Evolutionary conservation across 2,329 filamentous ascomycete genomes (phyloP).

Genomic region (Knoxdaviesia capensis): DNA sequence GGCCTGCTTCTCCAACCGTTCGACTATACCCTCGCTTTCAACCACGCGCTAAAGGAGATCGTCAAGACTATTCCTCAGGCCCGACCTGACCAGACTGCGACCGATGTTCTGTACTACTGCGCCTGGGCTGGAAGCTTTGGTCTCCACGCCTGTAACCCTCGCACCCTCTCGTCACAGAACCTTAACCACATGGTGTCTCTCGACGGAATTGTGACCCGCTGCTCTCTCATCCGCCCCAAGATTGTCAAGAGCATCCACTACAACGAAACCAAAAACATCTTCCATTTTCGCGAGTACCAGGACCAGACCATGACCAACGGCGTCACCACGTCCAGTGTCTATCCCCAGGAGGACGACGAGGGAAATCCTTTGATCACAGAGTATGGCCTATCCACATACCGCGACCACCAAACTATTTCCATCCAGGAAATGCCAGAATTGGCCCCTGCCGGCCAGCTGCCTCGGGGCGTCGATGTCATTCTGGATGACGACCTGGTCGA

Average conservation of each 20-base stretch:
- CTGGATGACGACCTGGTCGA: constrained; percentile 94
- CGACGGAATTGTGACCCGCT: constrained; percentile 93
- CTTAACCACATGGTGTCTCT: constrained; percentile 95
- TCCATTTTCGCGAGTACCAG: constrained; percentile 75
- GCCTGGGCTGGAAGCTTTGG: constrained; percentile 96
- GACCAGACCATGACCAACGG: constrained; percentile 97
- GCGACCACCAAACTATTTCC: constrained; percentile 92
- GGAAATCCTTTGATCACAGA: constrained; percentile 86
- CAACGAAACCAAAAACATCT: constrained; percentile 69
- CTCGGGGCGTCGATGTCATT: constrained; percentile 87
- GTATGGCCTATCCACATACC: constrained; percentile 87
- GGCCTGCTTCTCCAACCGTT: constrained; percentile 71
- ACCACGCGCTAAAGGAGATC: constrained; percentile 74
- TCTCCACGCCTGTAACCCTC: constrained; percentile 81
- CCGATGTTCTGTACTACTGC: constrained; percentile 81
- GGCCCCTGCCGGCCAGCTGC: constrained; percentile 85
- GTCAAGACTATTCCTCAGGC: constrained; percentile 62
- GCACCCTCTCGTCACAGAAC: constrained; percentile 72
- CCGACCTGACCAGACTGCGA: constrained; percentile 52
- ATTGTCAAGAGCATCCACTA: constrained; percentile 98
- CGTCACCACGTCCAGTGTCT: constrained; percentile 74
- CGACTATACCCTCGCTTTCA: constrained; percentile 74
- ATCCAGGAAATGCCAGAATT: constrained; percentile 99
- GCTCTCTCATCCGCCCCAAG: constrained; percentile 86
- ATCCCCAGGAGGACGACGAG: constrained; percentile 82